These are phyloP conservation scores for Chrysoporthe puriensis DNA, from an alignment of 2,329 filamentous ascomycete species.

Conservation along the genomic window DNA sequence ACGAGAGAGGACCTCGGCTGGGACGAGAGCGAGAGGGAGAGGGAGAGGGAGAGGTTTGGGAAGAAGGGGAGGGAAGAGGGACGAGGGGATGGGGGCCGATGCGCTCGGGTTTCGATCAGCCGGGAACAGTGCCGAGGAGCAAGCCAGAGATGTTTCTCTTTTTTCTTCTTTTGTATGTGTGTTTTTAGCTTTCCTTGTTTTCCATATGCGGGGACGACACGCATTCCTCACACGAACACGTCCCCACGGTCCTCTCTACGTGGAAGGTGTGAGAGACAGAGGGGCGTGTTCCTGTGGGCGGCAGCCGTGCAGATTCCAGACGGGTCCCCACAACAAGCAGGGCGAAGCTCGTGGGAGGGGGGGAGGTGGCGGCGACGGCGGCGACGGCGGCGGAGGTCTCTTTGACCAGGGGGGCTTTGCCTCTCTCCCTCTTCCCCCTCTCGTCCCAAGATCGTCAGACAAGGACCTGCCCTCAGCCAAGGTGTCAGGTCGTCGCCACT, in stretches of 20 bases:
- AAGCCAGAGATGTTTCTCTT: not conserved
- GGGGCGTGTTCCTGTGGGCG: too few relatives aligned
- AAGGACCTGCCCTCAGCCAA: not conserved
- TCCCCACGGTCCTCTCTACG: not conserved
- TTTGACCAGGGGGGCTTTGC: not conserved
- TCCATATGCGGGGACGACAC: not conserved
- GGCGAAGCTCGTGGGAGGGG: not conserved
- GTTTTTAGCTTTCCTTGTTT: too few relatives aligned
- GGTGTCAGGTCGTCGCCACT: slow-evolving; percentile 2
- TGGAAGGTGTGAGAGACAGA: not conserved
- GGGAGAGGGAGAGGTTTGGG: not conserved
- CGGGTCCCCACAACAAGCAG: not conserved
- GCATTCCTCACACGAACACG: not conserved
- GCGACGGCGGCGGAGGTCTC: too few relatives aligned
- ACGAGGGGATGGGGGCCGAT: not conserved
- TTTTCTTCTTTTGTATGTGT: too few relatives aligned
- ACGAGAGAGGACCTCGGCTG: too few relatives aligned
- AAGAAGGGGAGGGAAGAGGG: not conserved
- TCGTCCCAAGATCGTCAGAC: not conserved
- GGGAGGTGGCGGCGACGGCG: too few relatives aligned
- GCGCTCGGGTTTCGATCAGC: not conserved
- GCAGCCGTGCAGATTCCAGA: too few relatives aligned
- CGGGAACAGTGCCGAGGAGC: not conserved
- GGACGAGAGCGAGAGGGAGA: not conserved
- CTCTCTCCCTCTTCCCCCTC: not conserved